Conservation (phyloP, 441 rosid species). For the Corymbia calophylla region DNA sequence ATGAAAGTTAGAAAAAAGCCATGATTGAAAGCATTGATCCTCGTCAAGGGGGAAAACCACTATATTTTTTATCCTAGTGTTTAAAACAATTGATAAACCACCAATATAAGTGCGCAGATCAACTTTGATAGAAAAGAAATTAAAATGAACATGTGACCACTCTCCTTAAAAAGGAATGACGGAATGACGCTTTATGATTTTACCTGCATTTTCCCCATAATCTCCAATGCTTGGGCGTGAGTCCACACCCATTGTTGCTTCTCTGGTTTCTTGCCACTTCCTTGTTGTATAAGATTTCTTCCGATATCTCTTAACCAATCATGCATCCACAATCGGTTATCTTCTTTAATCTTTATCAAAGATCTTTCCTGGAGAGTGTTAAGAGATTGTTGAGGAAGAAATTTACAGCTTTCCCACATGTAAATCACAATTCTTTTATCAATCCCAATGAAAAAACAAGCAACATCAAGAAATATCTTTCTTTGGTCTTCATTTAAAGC, state of each 20-base stretch:
- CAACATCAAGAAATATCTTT: not conserved
- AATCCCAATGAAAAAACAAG: not conserved
- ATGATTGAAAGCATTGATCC: not conserved
- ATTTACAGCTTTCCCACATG: not conserved
- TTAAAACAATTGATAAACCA: not conserved
- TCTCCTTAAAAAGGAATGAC: no score
- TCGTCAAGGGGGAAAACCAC: not conserved
- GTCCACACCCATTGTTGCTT: not conserved
- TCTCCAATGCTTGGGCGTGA: not conserved
- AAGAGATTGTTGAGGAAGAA: not conserved
- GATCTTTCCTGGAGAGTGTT: not conserved
- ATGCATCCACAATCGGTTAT: not conserved
- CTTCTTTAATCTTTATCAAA: not conserved
- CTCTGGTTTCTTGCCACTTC: not conserved
- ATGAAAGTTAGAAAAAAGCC: not conserved
- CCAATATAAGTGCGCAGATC: not conserved
- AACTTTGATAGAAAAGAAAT: no score
- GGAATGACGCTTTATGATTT: not conserved
- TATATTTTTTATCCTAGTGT: not conserved
- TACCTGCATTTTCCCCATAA: rapidly evolving
- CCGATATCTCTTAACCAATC: not conserved
- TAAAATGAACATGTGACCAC: no score
- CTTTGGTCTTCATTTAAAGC: not conserved
- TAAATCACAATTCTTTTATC: not conserved
- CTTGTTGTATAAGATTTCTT: not conserved